Evolutionary conservation across 75 land plant species (phyloP), one percentile per base, ranked within the genome.

Genomic region (Pinus taeda): DNA sequence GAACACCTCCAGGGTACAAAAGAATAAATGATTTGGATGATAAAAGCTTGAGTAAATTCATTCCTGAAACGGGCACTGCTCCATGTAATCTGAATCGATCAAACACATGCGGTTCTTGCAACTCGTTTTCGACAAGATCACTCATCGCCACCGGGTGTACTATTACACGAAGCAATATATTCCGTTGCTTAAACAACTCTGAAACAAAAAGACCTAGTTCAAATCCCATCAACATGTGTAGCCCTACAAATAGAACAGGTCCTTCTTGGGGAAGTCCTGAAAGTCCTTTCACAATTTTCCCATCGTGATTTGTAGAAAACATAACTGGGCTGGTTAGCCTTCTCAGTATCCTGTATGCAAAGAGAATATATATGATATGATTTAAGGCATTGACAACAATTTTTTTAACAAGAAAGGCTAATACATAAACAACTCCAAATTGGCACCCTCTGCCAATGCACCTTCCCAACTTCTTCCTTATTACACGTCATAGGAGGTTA

Each of bases 181-280:
- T 90, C 66, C 82, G 86, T 78, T 93, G 86, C 58, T 76, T 82
- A 59, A 89, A 57, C 63, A 94, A 87, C 71, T 76, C 85, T 24
- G 79, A 81, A 60, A 89, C 78, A n/a, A 97, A 60, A 14, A 88
- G 77, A 67, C 36, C 33, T 20, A 92, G 74, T 67, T 97, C 99
- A 20, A 97, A 59, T 39, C 97, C 99, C 88, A 92, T 58, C 39
- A 97, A 66, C 93, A 93, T 90, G 78, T 97, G 99, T 77, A 94
- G 82, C 18, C 99, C 99, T 30, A 97, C 92, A 57, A 97, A 77
- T 39, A 97, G 71, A 66, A 97, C 89, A 22, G 99, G 99, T 33
- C 95, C 89, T 79, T 93, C 88, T 59, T 83, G 66, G 13, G 99
- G 99, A 76, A 94, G 82, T 17, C 90, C 97, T 20, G 80, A 63